Evolutionary conservation across 2,329 filamentous ascomycete genomes (phyloP).

Genomic region (Coniochaeta sp.): DNA sequence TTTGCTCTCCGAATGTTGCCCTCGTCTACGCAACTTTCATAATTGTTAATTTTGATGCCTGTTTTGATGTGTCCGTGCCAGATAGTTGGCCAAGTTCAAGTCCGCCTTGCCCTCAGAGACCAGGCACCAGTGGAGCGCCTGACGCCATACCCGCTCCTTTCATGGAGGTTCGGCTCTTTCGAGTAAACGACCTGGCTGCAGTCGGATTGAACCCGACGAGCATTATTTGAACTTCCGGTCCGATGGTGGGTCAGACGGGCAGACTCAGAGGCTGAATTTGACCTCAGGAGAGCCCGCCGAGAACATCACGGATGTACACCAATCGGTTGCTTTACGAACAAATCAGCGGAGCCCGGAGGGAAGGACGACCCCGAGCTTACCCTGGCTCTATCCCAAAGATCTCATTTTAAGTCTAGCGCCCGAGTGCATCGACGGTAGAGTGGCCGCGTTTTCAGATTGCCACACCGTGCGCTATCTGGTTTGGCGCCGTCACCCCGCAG

Average conservation of each 20-base stretch:
- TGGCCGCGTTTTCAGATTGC: background rate
- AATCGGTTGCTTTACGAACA: background rate
- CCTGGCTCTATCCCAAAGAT: too few relatives aligned
- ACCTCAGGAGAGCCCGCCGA: background rate
- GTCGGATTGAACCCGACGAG: background rate
- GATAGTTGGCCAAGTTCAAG: too few relatives aligned
- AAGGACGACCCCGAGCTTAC: background rate
- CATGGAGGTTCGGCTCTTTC: background rate
- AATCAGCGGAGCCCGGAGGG: background rate
- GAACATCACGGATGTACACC: background rate
- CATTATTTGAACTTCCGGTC: background rate
- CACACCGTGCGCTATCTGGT: background rate
- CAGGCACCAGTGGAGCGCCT: background rate
- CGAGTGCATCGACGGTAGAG: background rate
- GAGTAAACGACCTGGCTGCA: background rate
- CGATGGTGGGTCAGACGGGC: background rate
- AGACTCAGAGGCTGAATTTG: background rate
- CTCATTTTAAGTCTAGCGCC: too few relatives aligned
- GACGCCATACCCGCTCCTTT: background rate
- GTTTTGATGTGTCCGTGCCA: too few relatives aligned
- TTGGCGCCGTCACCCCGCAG: background rate
- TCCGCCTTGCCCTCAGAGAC: too few relatives aligned
- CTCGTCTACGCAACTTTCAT: too few relatives aligned
- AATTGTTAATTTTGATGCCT: too few relatives aligned
- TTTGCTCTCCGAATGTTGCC: too few relatives aligned